These are phyloP conservation scores for Protomyces gravidus DNA, from an alignment of 1,139 yeast genomes.

Conservation along the genomic window DNA sequence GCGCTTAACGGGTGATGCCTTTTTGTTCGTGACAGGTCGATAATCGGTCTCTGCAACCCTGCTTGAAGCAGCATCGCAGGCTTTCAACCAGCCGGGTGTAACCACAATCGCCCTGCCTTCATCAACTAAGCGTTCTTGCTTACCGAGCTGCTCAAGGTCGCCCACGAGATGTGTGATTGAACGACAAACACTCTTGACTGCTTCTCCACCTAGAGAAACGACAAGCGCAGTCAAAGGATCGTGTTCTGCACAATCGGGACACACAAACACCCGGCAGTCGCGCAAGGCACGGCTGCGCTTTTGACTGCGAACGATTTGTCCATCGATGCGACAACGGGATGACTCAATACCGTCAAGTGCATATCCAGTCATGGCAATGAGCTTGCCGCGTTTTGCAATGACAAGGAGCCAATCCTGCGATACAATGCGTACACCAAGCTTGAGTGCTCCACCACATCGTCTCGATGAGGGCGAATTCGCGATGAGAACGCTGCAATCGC, in stretches of 20 bases:
- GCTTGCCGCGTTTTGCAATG: constrained; percentile 7
- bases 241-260: not conserved
- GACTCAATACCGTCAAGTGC: constrained; percentile 15
- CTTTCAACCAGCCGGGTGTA: not conserved
- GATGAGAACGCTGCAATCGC: constrained; percentile 10
- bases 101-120: not conserved
- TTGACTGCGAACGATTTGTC: not conserved
- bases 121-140: not conserved
- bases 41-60: not conserved
- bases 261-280: not conserved
- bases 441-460: constrained; percentile 3
- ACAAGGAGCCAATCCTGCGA: constrained; percentile 14
- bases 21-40: not conserved
- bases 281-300: not conserved
- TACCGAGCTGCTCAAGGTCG: not conserved
- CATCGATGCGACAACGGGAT: constrained; percentile 17
- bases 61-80: not conserved
- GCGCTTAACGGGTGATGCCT: not conserved
- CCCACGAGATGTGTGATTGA: not conserved
- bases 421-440: constrained; percentile 8
- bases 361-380: constrained; percentile 4
- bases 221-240: not conserved
- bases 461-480: constrained; percentile 15
- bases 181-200: not conserved
- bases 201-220: not conserved